A percentile compares a stretch with the other conserved stretches of the same genome.
Conservation (phyloP, 2,329 filamentous ascomycete genomes). For the Ascochyta fabae region DNA sequence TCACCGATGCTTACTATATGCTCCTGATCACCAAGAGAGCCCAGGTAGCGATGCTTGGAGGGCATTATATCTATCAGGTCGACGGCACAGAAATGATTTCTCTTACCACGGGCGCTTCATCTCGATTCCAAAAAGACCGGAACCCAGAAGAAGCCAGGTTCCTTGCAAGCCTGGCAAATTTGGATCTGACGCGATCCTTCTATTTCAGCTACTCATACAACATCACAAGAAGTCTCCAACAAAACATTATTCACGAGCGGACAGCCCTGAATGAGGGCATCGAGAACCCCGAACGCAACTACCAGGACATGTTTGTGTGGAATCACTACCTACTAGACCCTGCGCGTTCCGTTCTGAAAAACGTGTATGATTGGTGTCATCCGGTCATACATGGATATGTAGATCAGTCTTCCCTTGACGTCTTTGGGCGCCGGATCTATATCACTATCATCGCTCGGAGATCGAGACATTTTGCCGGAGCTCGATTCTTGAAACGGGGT, state of each 20-base stretch:
- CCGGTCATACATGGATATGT: conserved; percentile 97
- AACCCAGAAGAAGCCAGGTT: conserved; percentile 92
- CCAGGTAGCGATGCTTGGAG: conserved; percentile 93
- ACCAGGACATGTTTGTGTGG: conserved; percentile 98
- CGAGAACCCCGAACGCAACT: conserved; percentile 67
- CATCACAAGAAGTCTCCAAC: conserved; percentile 87
- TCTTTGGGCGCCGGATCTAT: conserved; percentile 88
- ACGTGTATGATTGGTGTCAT: conserved; percentile 93
- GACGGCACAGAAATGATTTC: conserved; percentile 92
- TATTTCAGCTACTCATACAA: conserved; percentile 99
- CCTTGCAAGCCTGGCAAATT: conserved; percentile 83
- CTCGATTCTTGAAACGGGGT: conserved; percentile 90
- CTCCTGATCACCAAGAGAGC: conserved; percentile 93
- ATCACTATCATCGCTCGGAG: conserved; percentile 92
- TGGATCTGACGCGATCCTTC: conserved; percentile 89
- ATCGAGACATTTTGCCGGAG: conserved; percentile 92
- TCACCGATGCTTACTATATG: conserved; percentile 98
- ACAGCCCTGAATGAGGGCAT: conserved; percentile 70
- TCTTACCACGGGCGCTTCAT: conserved; percentile 72
- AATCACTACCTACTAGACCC: conserved; percentile 88
- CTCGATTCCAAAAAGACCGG: conserved; percentile 76
- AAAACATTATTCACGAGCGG: conserved; percentile 86
- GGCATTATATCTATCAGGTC: conserved; percentile 94
- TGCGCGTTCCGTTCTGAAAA: conserved; percentile 71
- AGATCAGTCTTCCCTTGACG: conserved; percentile 75